phyloP scores from a whole-genome alignment of 768 basidiomycete genomes.

The Pisolithus sp. region DNA sequence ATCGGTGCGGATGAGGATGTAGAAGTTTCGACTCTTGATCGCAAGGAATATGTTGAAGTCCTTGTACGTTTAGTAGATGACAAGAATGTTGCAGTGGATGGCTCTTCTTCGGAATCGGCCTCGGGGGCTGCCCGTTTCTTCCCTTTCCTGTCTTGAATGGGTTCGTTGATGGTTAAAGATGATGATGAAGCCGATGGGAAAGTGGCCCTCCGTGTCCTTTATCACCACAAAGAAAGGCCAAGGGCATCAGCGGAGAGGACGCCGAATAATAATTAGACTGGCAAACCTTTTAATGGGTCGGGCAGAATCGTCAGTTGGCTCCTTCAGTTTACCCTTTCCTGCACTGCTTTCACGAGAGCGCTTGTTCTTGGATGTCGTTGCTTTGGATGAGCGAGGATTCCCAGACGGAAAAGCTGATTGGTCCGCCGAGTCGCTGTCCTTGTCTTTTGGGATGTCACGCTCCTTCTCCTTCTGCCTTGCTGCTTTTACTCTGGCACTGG shows the following conservation, averaged over 20 bases:
- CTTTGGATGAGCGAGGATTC: constrained; percentile 38
- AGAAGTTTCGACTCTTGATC: constrained; percentile 46
- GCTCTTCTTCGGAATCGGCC: constrained; percentile 61
- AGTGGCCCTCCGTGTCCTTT: constrained; percentile 56
- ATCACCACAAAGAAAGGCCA: constrained; percentile 24
- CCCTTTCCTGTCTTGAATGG: constrained; percentile 69
- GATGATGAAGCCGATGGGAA: constrained; percentile 33
- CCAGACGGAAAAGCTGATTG: constrained; percentile 34
- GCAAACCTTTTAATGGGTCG: constrained; percentile 60
- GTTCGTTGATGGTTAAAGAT: constrained; percentile 70
- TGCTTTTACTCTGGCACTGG: constrained; percentile 70
- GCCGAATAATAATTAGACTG: constrained; percentile 16
- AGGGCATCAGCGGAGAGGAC: constrained; percentile 15
- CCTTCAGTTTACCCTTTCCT: constrained; percentile 61
- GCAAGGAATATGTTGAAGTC: constrained; percentile 59
- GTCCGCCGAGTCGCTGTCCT: constrained; percentile 45
- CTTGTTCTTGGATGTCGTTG: constrained; percentile 36
- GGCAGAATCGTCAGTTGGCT: constrained; percentile 44
- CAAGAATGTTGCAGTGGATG: constrained; percentile 33
- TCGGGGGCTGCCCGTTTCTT: constrained; percentile 89
- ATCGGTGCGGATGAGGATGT: constrained; percentile 45
- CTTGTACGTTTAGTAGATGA: constrained; percentile 59
- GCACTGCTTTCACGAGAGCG: constrained; percentile 45
- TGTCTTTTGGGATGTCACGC: constrained; percentile 48
- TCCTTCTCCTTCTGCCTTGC: constrained; percentile 62